A percentile compares a stretch with the other conserved stretches of the same genome.
Evolutionary conservation across 352 stramenopile genomes (phyloP).

Genomic region (Pythium pyrilobum): DNA sequence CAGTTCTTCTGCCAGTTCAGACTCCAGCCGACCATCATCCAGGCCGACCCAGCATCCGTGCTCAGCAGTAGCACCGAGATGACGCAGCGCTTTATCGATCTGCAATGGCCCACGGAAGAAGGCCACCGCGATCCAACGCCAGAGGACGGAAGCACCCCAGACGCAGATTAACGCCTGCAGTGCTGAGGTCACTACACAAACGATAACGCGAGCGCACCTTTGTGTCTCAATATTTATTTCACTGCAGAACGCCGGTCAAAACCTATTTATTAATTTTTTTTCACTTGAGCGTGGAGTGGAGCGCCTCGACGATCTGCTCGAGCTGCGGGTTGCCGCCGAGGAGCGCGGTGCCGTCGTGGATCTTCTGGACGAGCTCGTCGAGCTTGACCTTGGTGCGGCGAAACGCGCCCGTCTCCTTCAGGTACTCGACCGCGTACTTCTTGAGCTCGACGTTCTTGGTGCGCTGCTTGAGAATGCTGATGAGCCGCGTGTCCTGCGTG

Average conservation of each 20-base stretch:
- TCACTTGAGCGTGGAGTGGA: conserved; percentile 51
- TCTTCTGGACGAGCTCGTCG: conserved; percentile 38
- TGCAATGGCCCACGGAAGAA: conserved; percentile 14
- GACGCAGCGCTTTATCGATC: conserved; percentile 3
- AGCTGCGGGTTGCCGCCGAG: conserved; percentile 57
- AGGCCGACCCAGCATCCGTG: background rate
- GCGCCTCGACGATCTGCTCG: conserved; percentile 44
- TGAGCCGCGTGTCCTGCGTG: conserved; percentile 78
- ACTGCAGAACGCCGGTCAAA: background rate
- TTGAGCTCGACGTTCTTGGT: conserved; percentile 95
- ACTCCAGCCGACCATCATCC: conserved; percentile 3
- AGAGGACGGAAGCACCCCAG: no score
- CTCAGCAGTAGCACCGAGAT: conserved; percentile 17
- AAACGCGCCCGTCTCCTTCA: conserved; percentile 63
- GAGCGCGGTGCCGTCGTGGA: conserved; percentile 36
- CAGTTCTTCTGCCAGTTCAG: conserved; percentile 17
- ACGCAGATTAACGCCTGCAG: no score
- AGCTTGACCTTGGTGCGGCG: conserved; percentile 53
- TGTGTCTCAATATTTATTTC: background rate
- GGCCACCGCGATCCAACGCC: background rate
- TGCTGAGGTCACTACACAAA: no score
- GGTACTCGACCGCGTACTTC: conserved; percentile 88
- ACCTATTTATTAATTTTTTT: background rate
- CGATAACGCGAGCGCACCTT: no score
- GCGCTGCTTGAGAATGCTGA: conserved; percentile 96